Evolutionary conservation across 768 basidiomycete species (phyloP), one percentile per base, ranked within the genome.

Genomic region (Leccinum boreale): DNA sequence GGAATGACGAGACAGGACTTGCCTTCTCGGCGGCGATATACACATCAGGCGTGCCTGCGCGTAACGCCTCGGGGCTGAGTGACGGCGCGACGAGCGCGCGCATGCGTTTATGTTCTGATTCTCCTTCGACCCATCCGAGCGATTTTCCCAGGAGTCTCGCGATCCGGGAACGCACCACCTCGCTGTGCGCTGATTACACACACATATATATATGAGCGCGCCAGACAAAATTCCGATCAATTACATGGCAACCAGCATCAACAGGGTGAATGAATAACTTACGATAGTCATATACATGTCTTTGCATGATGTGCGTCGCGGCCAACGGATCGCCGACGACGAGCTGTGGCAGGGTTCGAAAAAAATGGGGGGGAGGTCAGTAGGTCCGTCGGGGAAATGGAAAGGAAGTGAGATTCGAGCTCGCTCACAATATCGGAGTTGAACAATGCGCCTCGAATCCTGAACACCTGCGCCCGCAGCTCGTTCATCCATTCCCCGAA

Each of bases 281-380:
- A 58, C 58, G 58, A 35, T 58, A 58, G 24, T 58, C 53, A 29
- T 33, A 58, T 49, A 58, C 54, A 21, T 49, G 58, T 19, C 50
- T 58, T 23, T 58, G 57, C 57, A 58, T 55, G 19, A 56, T 45
- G 54, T 58, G 36, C 0, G 58, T 58, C 29, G 48, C 48, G 6
- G 53, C 53, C 24, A 56, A 28, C 48, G 58, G 48, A 44, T 58
- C 58, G 17, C 58, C 39, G 23, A 56, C 53, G 31, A 56, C 7
- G 2, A 58, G 53, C 53, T 58, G 28, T 35, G 10, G n/a, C 19
- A 19, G 15, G 3, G 46, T 47, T 7, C 23, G 29, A 47, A 26
- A 10, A 39, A 42, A 42, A 6, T n/a, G n/a, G 39, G n/a, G 42
- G 19, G 5, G 17, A 44, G 6, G 9, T 8, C 19, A 11, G 29